Evolutionary conservation across 2,329 filamentous ascomycete species (phyloP), one percentile per base, ranked within the genome.

Genomic region (Chaetomium strumarium): DNA sequence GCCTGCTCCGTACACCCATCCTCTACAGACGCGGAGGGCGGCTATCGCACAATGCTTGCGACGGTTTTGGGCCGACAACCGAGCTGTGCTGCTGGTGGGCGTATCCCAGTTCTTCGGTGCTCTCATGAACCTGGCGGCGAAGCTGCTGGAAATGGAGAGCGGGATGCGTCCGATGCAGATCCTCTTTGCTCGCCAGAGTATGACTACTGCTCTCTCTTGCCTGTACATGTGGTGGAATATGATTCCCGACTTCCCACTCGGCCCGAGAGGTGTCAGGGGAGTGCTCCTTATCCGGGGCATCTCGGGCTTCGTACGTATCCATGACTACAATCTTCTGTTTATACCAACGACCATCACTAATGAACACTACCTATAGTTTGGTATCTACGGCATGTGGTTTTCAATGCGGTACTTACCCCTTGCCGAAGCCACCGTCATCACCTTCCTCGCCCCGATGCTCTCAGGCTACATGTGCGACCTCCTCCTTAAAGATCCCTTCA

Each of bases 351-450:
- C 68, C 14, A 16, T 42, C 40, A 8, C 33, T 31, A n/a, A 14
- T 20, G 11, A 10, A 31, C 43, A 12, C 34, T 36, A 36, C 9
- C 5, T 12, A 24, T 39, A 59, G 58, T 86, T 89, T 65, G 89
- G 88, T 11, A 85, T 95, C 4, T 91, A 85, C 66, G 86, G 86
- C 34, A 80, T 93, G 70, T 95, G 74, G 75, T 77, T 71, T 58
- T 76, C 72, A 11, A 77, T 77, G 52, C 79, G 88, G 64, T 95
- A 95, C 62, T 79, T 96, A 3, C 88, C 89, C 0, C 77, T 96
- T 2, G 86, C 89, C 14, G 90, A 96, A 66, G 90, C 90, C 2
- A 93, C 88, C 0, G 90, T 96, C 33, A 85, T 96, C 49, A 93
- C 89, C 9, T 96, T 96, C 65, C 76, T 96, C 6, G 81, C 86